Percentiles rank a stretch among this genome's conserved stretches.
Evolutionary conservation across 2,329 filamentous ascomycete genomes (phyloP).

Genomic region (Aspergillus thermomutatus): DNA sequence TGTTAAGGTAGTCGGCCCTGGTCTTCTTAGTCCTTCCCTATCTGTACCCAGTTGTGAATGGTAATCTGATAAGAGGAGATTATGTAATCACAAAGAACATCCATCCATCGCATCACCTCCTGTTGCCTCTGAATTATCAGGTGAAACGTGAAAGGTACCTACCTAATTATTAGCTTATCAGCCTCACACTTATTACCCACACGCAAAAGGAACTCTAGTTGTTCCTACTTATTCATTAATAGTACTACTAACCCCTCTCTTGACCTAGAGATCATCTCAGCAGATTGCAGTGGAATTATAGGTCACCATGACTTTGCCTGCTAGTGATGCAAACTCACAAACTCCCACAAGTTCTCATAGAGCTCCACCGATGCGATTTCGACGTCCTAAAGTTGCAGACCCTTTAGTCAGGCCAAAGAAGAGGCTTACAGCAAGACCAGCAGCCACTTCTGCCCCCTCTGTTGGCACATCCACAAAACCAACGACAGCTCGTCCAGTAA

Average conservation of each 20-base stretch:
- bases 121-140: background rate
- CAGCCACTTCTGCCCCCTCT: slow-evolving; percentile 16
- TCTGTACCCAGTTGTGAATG: background rate
- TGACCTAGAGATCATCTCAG: background rate
- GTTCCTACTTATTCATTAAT: background rate
- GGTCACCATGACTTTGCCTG: slow-evolving; percentile 34
- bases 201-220: background rate
- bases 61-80: background rate
- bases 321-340: slow-evolving; percentile 45
- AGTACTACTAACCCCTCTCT: background rate
- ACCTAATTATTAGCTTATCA: no score
- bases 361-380: slow-evolving; percentile 41
- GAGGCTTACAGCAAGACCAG: slow-evolving; percentile 27
- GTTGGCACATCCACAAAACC: slow-evolving; percentile 25
- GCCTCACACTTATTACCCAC: no score
- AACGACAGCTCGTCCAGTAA: slow-evolving; percentile 20
- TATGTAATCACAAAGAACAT: background rate
- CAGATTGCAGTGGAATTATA: background rate
- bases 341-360: slow-evolving; percentile 48
- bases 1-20: no score
- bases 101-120: background rate
- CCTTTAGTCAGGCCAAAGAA: slow-evolving; percentile 64
- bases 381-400: slow-evolving; percentile 54
- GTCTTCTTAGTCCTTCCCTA: background rate
- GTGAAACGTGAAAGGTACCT: no score